Percentiles rank a stretch among this genome's conserved stretches.
These are phyloP conservation scores for Talaromyces amestolkiae DNA, from an alignment of 2,329 filamentous ascomycete species.

Conservation along the genomic window DNA sequence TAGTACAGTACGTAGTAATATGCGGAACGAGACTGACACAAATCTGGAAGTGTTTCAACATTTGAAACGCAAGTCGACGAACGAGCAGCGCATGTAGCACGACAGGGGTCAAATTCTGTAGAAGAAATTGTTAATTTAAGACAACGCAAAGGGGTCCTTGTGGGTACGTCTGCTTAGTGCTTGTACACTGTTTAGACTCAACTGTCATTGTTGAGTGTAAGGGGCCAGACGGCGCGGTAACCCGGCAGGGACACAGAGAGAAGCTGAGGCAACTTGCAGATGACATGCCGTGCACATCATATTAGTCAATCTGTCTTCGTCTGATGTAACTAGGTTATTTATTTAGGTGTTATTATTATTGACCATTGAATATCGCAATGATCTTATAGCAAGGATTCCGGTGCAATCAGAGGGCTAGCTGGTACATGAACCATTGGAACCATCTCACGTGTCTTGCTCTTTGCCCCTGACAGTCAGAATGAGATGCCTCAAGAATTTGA, in stretches of 20 bases:
- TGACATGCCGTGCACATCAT: conserved; percentile 10
- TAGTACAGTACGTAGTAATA: background rate
- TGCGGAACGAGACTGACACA: background rate
- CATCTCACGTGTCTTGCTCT: background rate
- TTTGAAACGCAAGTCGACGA: background rate
- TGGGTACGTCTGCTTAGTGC: background rate
- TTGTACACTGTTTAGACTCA: background rate
- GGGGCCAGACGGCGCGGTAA: conserved; percentile 1
- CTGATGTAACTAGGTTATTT: background rate
- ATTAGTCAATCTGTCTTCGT: background rate
- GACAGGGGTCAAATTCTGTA: background rate
- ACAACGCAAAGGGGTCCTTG: background rate
- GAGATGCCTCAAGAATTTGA: background rate
- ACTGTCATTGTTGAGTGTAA: background rate
- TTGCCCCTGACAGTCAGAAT: background rate
- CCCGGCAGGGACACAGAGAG: background rate
- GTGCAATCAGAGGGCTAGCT: background rate
- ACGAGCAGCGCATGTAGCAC: background rate
- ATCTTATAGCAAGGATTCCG: background rate
- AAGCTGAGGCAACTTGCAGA: background rate
- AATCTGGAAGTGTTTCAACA: conserved; percentile 4
- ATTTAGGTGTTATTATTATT: background rate
- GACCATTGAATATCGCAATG: background rate
- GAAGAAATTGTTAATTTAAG: background rate
- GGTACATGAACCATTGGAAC: background rate